These are phyloP conservation scores for Achlya hypogyna DNA, from an alignment of 352 stramenopile species.

Conservation along the genomic window DNA sequence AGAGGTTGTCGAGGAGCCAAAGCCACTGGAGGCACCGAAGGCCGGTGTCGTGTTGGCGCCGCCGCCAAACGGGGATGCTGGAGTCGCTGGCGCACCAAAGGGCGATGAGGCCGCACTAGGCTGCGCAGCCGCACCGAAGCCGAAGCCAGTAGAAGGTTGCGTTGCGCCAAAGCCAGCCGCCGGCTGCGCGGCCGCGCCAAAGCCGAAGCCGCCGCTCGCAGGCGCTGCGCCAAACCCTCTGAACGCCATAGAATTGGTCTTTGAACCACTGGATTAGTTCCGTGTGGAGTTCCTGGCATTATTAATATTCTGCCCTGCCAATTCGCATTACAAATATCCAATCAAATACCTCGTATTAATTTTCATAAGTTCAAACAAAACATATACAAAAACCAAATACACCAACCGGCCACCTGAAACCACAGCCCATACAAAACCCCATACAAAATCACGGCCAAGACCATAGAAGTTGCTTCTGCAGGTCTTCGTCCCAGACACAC, in stretches of 20 bases:
- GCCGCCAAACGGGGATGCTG: slow-evolving; percentile 43
- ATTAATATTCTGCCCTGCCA: not conserved
- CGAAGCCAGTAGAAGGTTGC: slow-evolving; percentile 22
- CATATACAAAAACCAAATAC: not conserved
- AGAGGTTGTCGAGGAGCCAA: slow-evolving; percentile 32
- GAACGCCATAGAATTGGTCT: slow-evolving; percentile 8
- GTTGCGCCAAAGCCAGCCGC: slow-evolving; percentile 24
- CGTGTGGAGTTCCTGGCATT: not conserved
- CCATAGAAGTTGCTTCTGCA: not conserved
- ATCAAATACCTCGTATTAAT: not conserved
- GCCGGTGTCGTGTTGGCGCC: slow-evolving; percentile 26
- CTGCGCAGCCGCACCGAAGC: slow-evolving; percentile 30
- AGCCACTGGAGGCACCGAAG: slow-evolving; percentile 25
- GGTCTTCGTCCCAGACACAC: not conserved
- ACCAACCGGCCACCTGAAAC: no score
- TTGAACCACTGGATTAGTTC: not conserved
- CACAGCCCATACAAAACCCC: not conserved
- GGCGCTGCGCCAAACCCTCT: not conserved
- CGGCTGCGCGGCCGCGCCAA: not conserved
- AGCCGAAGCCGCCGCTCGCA: not conserved
- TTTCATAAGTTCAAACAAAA: not conserved
- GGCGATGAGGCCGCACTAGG: slow-evolving; percentile 29
- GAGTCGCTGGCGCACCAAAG: slow-evolving; percentile 24
- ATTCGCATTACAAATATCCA: not conserved
- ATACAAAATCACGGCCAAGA: not conserved